These are phyloP conservation scores for Fusarium transvaalense DNA, from an alignment of 2,329 filamentous ascomycete species.

Conservation along the genomic window DNA sequence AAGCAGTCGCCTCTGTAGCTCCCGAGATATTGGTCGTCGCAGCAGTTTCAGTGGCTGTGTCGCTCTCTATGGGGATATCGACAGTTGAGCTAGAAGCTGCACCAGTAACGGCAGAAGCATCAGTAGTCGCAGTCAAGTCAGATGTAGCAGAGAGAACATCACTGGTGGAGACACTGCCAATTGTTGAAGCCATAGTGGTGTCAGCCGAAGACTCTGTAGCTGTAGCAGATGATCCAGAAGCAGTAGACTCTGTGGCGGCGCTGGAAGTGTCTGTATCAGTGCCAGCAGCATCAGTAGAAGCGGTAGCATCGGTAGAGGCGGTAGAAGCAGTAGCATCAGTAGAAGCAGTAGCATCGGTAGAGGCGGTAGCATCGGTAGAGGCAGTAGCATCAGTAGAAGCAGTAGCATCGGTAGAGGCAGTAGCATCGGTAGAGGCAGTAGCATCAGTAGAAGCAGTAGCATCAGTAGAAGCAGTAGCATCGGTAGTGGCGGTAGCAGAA, in stretches of 20 bases:
- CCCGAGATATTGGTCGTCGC: neutral
- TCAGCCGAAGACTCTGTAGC: conserved; percentile 11
- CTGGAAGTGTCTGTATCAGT: conserved; percentile 34
- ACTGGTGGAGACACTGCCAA: neutral
- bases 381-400: neutral
- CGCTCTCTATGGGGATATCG: neutral
- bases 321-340: neutral
- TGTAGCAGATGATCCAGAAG: conserved; percentile 4
- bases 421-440: too few relatives aligned
- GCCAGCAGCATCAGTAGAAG: conserved; percentile 23
- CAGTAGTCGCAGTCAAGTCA: neutral
- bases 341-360: neutral
- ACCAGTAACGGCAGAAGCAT: neutral
- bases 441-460: conserved; percentile 9
- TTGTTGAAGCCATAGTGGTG: conserved; percentile 3
- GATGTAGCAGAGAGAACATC: neutral
- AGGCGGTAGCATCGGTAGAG: conserved; percentile 1
- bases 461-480: conserved; percentile 4
- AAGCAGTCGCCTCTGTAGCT: neutral
- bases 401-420: neutral
- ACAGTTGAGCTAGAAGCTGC: conserved; percentile 1
- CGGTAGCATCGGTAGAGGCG: neutral
- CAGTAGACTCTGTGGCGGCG: conserved; percentile 10
- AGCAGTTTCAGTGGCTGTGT: neutral
- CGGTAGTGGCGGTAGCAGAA: conserved; percentile 8